Evolutionary conservation across 371 early-diverging fungal species (phyloP), one percentile per base, ranked within the genome.

Genomic region (Mucor sp.): DNA sequence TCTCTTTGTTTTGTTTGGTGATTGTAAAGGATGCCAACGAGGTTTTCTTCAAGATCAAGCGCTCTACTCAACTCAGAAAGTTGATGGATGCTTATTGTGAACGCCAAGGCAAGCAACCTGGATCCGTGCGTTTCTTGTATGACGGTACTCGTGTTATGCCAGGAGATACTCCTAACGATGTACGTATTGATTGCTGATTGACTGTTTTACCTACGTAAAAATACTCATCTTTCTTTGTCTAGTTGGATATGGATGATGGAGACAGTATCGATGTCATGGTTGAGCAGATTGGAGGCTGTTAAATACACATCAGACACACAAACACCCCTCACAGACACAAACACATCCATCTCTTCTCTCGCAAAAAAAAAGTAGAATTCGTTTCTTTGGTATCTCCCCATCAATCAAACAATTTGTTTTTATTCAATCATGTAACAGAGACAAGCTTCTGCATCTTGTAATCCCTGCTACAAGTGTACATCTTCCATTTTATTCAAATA

Each of bases 241-340:
- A 94, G 94, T 87, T 97, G 63, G 96, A 94, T 23, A 93, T 97
- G 93, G 97, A 96, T 63, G 97, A 97, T 73, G 95, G 93, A 56
- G 97, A 97, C 74, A 78, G 88, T n/a, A 96, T 97, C 65, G 92
- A 94, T 75, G 96, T 94, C 25, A 92, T 93, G 89, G 94, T 95
- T 48, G 91, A 94, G 75, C 97, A 97, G 70, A 85, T 96, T 58
- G 96, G 96, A 63, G 96, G 96, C 33, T 71, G 65, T 32, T 67
- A 65, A 55, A 55, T 44, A 53, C 17, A 25, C 21, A 53, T 47
- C 50, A 50, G 23, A 50, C 50, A 25, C 50, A 25, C 23, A 50
- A 50, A 25, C 21, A 50, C n/a, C 44, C 44, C 44, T 7, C 44
- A 12, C 50, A 12, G 4, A 25, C 50, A 50, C 14, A 25, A 7